Conservation (phyloP, 352 stramenopile species). For the Phytophthora brassicae region DNA sequence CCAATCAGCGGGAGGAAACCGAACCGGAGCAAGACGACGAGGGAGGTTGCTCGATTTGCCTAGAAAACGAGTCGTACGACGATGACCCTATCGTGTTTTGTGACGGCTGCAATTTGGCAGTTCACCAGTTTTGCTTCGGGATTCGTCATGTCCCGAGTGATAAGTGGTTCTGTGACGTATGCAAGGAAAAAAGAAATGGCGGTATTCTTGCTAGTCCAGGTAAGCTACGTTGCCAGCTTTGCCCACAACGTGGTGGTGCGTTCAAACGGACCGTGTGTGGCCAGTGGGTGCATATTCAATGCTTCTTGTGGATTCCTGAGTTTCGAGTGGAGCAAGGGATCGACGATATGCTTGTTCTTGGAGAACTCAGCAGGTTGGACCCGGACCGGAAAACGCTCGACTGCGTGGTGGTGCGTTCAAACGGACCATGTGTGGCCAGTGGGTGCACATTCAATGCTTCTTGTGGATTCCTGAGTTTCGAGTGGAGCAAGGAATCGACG, state of each 20-base stretch:
- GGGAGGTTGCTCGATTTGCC: constrained; percentile 73
- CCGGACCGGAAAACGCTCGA: constrained; percentile 60
- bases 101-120: constrained; percentile 82
- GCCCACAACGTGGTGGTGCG: constrained; percentile 59
- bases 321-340: constrained; percentile 47
- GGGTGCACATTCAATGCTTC: constrained; percentile 86
- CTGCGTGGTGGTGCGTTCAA: constrained; percentile 75
- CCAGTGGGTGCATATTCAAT: constrained; percentile 83
- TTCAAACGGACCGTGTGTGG: constrained; percentile 66
- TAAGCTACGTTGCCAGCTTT: constrained; percentile 52
- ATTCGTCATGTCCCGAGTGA: constrained; percentile 61
- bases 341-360: constrained; percentile 44
- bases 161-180: constrained; percentile 87
- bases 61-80: constrained; percentile 80
- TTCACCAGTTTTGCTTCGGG: constrained; percentile 92
- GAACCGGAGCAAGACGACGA: constrained; percentile 29
- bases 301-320: constrained; percentile 87
- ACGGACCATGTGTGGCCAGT: constrained; percentile 58
- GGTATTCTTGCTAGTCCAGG: not conserved
- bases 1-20: constrained; percentile 8
- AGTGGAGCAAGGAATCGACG: constrained; percentile 37
- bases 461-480: constrained; percentile 83
- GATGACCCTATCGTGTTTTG: constrained; percentile 91
- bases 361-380: constrained; percentile 51
- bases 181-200: constrained; percentile 12